Base-by-base conservation (phyloP, 208 protist species). In the Trichomonas gallinae region DNA sequence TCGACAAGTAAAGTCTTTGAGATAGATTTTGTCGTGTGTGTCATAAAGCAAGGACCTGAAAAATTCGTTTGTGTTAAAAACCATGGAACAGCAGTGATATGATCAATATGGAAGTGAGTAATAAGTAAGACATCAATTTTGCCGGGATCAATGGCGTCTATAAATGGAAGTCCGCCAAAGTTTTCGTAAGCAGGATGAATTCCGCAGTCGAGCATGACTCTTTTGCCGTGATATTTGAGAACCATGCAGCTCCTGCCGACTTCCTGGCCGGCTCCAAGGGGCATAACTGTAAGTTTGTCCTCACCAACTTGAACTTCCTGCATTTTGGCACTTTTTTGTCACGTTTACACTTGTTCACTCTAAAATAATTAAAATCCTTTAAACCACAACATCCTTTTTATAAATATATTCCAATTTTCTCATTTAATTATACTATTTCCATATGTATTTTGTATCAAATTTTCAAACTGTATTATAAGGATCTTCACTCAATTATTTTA, bases 101-200 rank as follows among this genome's bases (percentile, higher is more conserved):
- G 97, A 96, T 98, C 97, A 36, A 98, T 48, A 96, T 98, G 97
- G 63, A 98, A 98, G 97, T 98, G 97, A 40, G 97, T 97, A 42
- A 98, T 96, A 31, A 98, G 97, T 10, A 98, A 72, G 26, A 98
- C 81, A 82, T 98, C 96, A 34, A 96, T 48, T 46, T 81, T 42
- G 3, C 8, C 46, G 13, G 63, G 42, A 96, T 96, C 58, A 17
- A 96, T 85, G 15, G 42, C 63, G 21, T 96, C 96, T 4, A 87
- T 83, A 45, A 49, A 96, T 17, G 96, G 96, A 63, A 96, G 45
- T 15, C 49, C 48, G 13, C 17, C 40, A 3, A 42, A 42, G 15
- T 81, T 58, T 87, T 36, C 23, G n/a, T 85, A 96, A 38, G 31
- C 96, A 49, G 96, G 96, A 45, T 96, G 96, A 36, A 96, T 48